These are phyloP conservation scores for Pseudocercospora pini-densiflorae DNA, from an alignment of 2,329 filamentous ascomycete species.

Conservation along the genomic window DNA sequence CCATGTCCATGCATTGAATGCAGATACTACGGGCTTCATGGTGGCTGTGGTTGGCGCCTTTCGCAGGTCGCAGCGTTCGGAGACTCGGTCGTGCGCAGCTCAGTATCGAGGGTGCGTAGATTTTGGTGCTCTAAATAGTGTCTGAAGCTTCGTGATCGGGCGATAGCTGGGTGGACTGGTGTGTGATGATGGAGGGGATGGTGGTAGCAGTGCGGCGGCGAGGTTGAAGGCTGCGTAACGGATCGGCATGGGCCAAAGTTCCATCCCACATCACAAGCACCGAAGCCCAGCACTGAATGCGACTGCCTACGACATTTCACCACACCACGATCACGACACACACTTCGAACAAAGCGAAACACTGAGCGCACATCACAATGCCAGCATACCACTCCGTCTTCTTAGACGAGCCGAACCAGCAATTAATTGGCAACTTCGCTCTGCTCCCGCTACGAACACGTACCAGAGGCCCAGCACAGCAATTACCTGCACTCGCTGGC, in stretches of 20 bases:
- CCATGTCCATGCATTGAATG: slow-evolving; percentile 95
- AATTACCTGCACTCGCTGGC: slow-evolving; percentile 65
- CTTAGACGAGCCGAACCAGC: slow-evolving; percentile 75
- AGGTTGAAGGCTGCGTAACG: slow-evolving; percentile 8
- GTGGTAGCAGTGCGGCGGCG: neutral
- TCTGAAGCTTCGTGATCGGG: neutral
- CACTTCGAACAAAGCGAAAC: neutral
- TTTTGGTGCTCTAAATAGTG: neutral
- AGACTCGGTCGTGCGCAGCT: neutral
- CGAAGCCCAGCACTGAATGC: slow-evolving; percentile 2
- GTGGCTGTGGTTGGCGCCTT: slow-evolving; percentile 43
- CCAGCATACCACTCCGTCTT: slow-evolving; percentile 96
- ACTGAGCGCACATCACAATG: slow-evolving; percentile 29
- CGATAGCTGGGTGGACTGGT: neutral
- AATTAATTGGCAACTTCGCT: slow-evolving; percentile 83
- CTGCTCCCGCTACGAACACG: slow-evolving; percentile 93
- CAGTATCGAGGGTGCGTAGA: neutral
- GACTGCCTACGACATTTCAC: slow-evolving; percentile 15
- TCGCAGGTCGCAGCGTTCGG: slow-evolving; percentile 5
- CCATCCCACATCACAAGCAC: neutral
- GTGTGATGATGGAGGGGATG: neutral
- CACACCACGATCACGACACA: neutral
- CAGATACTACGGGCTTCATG: slow-evolving; percentile 95
- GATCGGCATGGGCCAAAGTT: slow-evolving; percentile 1
- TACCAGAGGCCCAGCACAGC: slow-evolving; percentile 92